Evolutionary conservation across 225 moss, liverwort and hornwort genomes (phyloP), one percentile per base, ranked within the genome.

Genomic region (Sphagnum tenellum): DNA sequence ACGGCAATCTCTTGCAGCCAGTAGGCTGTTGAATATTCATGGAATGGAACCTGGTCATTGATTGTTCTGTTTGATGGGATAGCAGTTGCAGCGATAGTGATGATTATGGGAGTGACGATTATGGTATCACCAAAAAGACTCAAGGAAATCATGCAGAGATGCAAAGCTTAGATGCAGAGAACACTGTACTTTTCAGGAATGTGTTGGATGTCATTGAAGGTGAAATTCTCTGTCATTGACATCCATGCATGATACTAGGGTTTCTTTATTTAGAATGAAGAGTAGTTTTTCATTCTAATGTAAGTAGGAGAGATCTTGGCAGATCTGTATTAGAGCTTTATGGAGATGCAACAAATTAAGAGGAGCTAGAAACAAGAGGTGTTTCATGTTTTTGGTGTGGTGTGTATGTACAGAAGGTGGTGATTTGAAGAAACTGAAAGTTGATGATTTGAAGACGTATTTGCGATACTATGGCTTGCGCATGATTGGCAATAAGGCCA

Each of bases 391-490:
- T n/a, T 29, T 29, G 29, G 29, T 29, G 29, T 29, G 29, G 29
- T 29, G 29, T 29, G 29, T 50, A n/a, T 49, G 46, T 61, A 69
- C 73, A 86, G 86, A 69, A 67, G 87, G 85, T 72, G 73, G 76
- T 75, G 90, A 90, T 59, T 13, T 82, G 44, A 79, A 79, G 64
- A 87, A 78, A 52, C 76, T 93, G 12, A 89, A 68, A 59, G 13
- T 84, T 13, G 87, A 83, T 57, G 61, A 79, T 7, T 75, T 92
- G 50, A 87, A 81, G 64, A 60, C 77, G 0, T 98, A 98, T 77
- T 76, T 93, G 66, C 88, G 83, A 8, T 66, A 79, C 55, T 57
- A 86, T 69, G 72, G 81, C 55, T 64, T 93, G 65, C 80, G 87
- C 46, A 63, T 93, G 50, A 62, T 72, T 66, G 96, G 96, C 68